phyloP scores from a whole-genome alignment of 176 grass and related monocot species.

The Carex pumila region DNA sequence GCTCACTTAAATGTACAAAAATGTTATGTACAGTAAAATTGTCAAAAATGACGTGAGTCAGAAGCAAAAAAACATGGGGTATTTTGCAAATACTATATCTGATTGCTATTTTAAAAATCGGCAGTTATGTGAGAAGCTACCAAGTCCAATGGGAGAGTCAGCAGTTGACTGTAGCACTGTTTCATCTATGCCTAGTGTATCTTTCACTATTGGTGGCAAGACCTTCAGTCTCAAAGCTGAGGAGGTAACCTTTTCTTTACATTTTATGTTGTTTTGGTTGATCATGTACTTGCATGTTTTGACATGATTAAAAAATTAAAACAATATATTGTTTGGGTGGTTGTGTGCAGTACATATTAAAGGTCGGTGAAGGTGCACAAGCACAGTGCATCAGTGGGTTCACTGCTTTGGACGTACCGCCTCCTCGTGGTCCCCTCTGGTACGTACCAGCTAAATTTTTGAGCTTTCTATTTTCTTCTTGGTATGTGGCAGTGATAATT shows the following conservation, averaged over 20 bases:
- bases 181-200: constrained; percentile 58
- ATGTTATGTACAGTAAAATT: constrained; percentile 10
- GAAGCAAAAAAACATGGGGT: constrained; percentile 1
- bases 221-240: constrained; percentile 63
- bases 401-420: constrained; percentile 69
- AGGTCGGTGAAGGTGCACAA: constrained; percentile 42
- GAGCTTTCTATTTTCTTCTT: not conserved
- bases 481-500: not conserved
- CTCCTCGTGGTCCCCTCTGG: constrained; percentile 76
- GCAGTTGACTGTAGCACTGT: constrained; percentile 50
- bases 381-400: constrained; percentile 83
- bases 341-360: constrained; percentile 57
- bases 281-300: not conserved
- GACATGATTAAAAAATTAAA: not conserved
- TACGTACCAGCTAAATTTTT: constrained; percentile 9
- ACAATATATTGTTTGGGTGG: not conserved
- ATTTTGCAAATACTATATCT: not conserved
- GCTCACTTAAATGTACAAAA: not conserved
- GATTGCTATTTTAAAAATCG: constrained; percentile 17
- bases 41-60: constrained; percentile 19
- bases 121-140: constrained; percentile 70
- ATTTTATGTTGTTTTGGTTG: not conserved
- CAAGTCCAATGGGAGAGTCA: constrained; percentile 81
- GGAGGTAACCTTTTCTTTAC: constrained; percentile 37
- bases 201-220: constrained; percentile 74